Evolutionary conservation across 1,139 yeast species (phyloP).

Genomic region (Kluyveromyces marxianus): DNA sequence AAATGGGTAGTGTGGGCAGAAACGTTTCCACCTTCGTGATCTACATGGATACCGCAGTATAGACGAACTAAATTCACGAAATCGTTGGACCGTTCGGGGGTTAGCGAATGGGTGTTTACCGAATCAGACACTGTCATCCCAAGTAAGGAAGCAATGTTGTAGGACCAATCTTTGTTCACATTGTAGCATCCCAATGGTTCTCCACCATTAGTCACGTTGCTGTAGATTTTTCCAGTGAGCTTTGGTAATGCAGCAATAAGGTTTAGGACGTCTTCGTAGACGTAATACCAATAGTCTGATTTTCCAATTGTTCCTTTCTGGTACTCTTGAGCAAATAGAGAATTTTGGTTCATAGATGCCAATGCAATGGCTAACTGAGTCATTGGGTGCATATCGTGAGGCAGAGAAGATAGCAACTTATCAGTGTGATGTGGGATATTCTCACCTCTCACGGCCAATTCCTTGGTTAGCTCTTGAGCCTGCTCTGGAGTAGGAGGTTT

Average conservation of each 20-base stretch:
- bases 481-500: conserved; percentile 76
- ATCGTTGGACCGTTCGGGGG: conserved; percentile 21
- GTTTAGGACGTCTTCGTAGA: conserved; percentile 83
- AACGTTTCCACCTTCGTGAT: conserved; percentile 98
- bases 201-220: conserved; percentile 83
- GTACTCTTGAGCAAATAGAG: conserved; percentile 85
- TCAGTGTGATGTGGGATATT: conserved; percentile 77
- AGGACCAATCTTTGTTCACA: conserved; percentile 74
- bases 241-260: conserved; percentile 87
- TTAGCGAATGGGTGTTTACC: conserved; percentile 48
- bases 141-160: conserved; percentile 73
- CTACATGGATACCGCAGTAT: conserved; percentile 91
- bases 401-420: conserved; percentile 75
- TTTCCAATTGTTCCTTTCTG: conserved; percentile 75
- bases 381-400: conserved; percentile 91
- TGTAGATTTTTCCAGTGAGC: conserved; percentile 90
- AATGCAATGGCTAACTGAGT: conserved; percentile 93
- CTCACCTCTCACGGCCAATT: conserved; percentile 76
- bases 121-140: conserved; percentile 42
- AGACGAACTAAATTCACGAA: conserved; percentile 88
- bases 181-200: conserved; percentile 60
- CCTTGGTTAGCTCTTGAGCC: conserved; percentile 67
- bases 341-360: conserved; percentile 84
- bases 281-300: conserved; percentile 85
- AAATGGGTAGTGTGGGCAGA: conserved; percentile 96